Base-by-base conservation (phyloP, 805 yeast species). In the Ogataea nonfermentans region DNA sequence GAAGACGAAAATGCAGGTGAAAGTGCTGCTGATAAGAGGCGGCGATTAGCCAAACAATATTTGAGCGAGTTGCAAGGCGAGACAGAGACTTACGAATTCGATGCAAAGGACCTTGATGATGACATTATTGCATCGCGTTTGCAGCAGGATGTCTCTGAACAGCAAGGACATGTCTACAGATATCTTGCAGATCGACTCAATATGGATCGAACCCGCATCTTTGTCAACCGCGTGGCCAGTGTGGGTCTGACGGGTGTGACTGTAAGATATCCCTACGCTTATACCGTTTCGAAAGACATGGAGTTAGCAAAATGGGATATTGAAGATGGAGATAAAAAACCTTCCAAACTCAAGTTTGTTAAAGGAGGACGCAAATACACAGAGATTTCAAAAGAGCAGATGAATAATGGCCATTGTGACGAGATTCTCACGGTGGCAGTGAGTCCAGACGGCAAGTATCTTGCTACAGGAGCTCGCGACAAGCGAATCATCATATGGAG, bases 1-100 rank as follows among this genome's bases (percentile, higher is more conserved):
- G 91, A 83, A 23, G 93, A 81, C 49, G 95, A 83, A 51, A 78
- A 79, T 48, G 78, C 68, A 11, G 73, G 71, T 12, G 98, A 91
- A 62, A 77, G 78, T 33, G 95, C 90, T 7, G 95, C 96, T 0
- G 99, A 93, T 56, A 89, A 87, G 63, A 78, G 99, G 63, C 78
- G 99, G 65, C 72, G 98, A 56, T 71, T 93, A 44, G 98, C 98
- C 12, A 89, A 89, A 62, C 93, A 90, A 62, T 93, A 93, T 62
- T 68, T 93, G 47, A 89, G 83, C 32, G 84, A 84, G 55, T 66
- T 93, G 55, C 79, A 84, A 58, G 65, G 68, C 3, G 87, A 83
- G 46, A 73, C 71, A 13, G 55, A 54, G 11, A 55, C 61, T 8
- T 75, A 68, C 40, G 79, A 74, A 35, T 90, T 87, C 53, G 95